A percentile compares a stretch with the other conserved stretches of the same genome.
Conservation (phyloP, 1,284 basidiomycete genomes). For the Mrakiaceae sp. region DNA sequence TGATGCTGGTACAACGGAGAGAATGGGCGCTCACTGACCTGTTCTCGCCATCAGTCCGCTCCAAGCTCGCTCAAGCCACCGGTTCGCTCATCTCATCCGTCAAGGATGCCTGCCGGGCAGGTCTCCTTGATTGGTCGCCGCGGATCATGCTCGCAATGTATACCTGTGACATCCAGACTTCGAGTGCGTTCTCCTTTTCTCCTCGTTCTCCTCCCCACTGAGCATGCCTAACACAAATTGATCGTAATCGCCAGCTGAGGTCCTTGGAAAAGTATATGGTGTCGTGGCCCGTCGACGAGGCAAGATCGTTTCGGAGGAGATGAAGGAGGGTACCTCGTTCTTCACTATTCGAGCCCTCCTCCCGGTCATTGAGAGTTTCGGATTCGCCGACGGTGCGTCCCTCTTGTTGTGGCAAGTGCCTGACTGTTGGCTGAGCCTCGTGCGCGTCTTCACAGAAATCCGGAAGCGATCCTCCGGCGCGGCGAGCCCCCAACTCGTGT, state of each 20-base stretch:
- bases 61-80: conserved; percentile 57
- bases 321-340: conserved; percentile 95
- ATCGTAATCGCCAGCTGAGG: conserved; percentile 57
- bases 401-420: not conserved
- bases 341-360: conserved; percentile 82
- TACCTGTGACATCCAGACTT: conserved; percentile 95
- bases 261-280: conserved; percentile 93
- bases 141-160: conserved; percentile 97
- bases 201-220: not conserved
- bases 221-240: not conserved
- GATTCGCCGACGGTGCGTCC: conserved; percentile 79
- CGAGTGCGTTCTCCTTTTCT: conserved; percentile 50
- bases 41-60: conserved; percentile 43
- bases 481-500: conserved; percentile 91
- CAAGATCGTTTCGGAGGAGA: conserved; percentile 88
- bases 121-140: conserved; percentile 93
- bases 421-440: not conserved
- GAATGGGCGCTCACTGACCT: not conserved
- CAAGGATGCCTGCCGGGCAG: conserved; percentile 77
- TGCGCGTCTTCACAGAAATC: conserved; percentile 55
- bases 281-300: conserved; percentile 86
- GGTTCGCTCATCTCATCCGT: conserved; percentile 82
- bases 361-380: conserved; percentile 96
- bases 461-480: conserved; percentile 92
- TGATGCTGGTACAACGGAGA: not conserved